Conservation (phyloP, 2,329 filamentous ascomycete genomes). For the Botryotinia convoluta region DNA sequence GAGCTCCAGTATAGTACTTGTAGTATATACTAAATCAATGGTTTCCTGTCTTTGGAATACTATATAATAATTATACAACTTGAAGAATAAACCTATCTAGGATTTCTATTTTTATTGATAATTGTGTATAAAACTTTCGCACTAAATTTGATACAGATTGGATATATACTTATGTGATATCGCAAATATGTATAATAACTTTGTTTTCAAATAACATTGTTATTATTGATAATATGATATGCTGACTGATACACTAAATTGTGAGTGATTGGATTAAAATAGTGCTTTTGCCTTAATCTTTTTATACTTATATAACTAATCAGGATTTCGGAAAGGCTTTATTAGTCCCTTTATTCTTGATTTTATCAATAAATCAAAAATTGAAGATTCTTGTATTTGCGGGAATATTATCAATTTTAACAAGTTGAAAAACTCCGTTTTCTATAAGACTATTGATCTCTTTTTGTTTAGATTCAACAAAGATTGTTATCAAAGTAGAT, state of each 20-base stretch:
- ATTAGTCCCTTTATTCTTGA: constrained; percentile 21
- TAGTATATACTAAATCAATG: no score
- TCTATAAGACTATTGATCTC: constrained; percentile 9
- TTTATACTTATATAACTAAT: constrained; percentile 24
- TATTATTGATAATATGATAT: constrained; percentile 20
- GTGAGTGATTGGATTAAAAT: constrained; percentile 23
- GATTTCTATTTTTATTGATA: no score
- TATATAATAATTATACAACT: no score
- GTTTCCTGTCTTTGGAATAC: no score
- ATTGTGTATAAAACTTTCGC: constrained; percentile 18
- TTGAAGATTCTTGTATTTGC: constrained; percentile 19
- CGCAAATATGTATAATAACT: constrained; percentile 7
- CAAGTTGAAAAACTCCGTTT: constrained; percentile 10
- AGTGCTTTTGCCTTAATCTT: constrained; percentile 17
- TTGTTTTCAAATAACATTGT: not conserved
- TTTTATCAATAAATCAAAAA: constrained; percentile 23
- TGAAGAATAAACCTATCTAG: no score
- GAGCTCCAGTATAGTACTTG: no score
- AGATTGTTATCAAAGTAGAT: not conserved
- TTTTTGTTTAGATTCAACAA: not conserved
- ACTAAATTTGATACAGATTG: constrained; percentile 21
- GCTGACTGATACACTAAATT: constrained; percentile 22
- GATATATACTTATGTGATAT: constrained; percentile 23
- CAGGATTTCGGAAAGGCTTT: constrained; percentile 24
- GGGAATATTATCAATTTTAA: not conserved